These are phyloP conservation scores for Hebeloma cylindrosporum DNA, from an alignment of 768 basidiomycete species.

Conservation along the genomic window DNA sequence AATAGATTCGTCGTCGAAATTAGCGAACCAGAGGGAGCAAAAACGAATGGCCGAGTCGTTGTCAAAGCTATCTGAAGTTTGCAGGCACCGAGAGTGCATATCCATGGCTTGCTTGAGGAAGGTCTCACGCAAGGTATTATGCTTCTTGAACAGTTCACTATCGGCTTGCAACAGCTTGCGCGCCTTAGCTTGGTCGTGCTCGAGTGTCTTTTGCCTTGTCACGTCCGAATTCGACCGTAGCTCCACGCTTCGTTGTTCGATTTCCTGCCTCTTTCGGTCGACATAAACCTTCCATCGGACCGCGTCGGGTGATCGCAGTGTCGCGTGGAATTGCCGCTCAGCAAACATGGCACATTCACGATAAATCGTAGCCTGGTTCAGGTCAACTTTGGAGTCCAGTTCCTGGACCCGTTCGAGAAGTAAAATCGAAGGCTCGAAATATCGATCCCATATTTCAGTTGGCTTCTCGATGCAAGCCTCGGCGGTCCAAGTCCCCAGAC, in stretches of 20 bases:
- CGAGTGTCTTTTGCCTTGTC: conserved; percentile 17
- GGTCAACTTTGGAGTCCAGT: conserved; percentile 4
- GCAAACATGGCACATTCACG: conserved; percentile 88
- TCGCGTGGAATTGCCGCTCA: conserved; percentile 78
- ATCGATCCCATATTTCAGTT: conserved; percentile 62
- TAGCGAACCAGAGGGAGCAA: conserved; percentile 90
- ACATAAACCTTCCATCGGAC: conserved; percentile 68
- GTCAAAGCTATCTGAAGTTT: conserved; percentile 69
- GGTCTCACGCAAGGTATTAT: conserved; percentile 49
- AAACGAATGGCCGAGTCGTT: conserved; percentile 78
- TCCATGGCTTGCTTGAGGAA: conserved; percentile 77
- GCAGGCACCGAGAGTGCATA: conserved; percentile 83
- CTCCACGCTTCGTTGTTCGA: conserved; percentile 50
- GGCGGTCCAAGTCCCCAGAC: conserved; percentile 88
- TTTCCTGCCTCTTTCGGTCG: conserved; percentile 70
- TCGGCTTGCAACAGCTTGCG: conserved; percentile 43
- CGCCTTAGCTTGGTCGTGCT: conserved; percentile 31
- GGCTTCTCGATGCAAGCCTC: conserved; percentile 84
- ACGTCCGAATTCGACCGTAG: conserved; percentile 20
- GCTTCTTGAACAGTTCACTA: conserved; percentile 49
- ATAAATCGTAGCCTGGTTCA: conserved; percentile 59
- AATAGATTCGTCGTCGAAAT: conserved; percentile 64
- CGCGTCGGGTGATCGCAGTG: conserved; percentile 67
- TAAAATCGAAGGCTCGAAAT: conserved; percentile 64
- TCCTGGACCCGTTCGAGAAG: conserved; percentile 25